Evolutionary conservation across 257 asterid genomes (phyloP).

Genomic region (Fraxinus excelsior): DNA sequence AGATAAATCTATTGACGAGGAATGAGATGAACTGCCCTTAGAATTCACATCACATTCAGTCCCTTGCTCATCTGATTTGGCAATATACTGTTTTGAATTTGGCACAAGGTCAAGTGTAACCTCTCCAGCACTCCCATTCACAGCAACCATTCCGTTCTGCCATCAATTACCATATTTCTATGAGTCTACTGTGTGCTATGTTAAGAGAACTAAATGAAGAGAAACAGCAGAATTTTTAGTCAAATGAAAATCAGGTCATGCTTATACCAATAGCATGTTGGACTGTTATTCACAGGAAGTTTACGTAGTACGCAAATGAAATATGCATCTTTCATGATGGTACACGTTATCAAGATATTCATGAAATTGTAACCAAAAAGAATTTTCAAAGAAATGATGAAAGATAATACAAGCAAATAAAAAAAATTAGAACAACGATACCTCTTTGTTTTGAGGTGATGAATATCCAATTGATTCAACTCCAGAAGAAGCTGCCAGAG

Average conservation of each 20-base stretch:
- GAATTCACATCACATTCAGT: constrained; percentile 34
- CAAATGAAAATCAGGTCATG: constrained; percentile 1
- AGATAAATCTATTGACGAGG: constrained; percentile 56
- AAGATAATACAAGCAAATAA: background rate
- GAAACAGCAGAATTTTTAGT: background rate
- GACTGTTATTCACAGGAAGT: background rate
- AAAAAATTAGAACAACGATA: constrained; percentile 20
- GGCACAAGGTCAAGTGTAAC: constrained; percentile 31
- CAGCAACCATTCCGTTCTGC: constrained; percentile 53
- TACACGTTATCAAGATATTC: background rate
- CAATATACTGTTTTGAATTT: constrained; percentile 29
- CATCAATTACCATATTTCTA: constrained; percentile 22
- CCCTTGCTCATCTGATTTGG: constrained; percentile 44
- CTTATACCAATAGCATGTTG: background rate
- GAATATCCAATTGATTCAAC: constrained; percentile 61
- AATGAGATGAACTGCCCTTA: constrained; percentile 38
- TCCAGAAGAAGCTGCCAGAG: constrained; percentile 56
- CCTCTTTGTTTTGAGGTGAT: constrained; percentile 61
- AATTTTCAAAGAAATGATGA: background rate
- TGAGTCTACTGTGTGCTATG: constrained; percentile 17
- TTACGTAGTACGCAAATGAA: background rate
- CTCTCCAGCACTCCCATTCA: constrained; percentile 37
- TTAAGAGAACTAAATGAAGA: constrained; percentile 3
- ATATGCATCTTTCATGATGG: background rate
- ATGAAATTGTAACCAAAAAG: background rate